phyloP scores from a whole-genome alignment of 2,329 filamentous ascomycete genomes.

The Diplodia intermedia region DNA sequence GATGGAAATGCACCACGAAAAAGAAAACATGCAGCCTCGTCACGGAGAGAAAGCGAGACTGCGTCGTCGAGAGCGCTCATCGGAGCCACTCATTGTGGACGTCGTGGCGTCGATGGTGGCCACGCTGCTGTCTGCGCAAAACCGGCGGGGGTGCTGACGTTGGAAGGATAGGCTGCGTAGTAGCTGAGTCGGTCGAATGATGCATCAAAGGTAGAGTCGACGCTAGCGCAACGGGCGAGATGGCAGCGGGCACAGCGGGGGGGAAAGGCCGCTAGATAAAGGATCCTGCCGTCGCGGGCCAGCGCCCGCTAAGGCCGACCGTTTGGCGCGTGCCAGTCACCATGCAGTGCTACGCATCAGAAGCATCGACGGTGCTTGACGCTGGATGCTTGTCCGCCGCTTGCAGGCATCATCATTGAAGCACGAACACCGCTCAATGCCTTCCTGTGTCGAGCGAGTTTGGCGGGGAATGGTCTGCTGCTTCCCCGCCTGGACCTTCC shows the following conservation, averaged over 20 bases:
- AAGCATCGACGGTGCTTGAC: neutral
- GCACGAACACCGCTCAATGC: neutral
- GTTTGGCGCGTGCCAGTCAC: neutral
- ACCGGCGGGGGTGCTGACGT: too few species aligned
- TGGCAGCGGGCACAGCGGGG: neutral
- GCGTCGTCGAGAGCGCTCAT: neutral
- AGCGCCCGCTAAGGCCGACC: neutral
- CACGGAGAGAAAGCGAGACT: neutral
- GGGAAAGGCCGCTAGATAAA: constrained; percentile 7
- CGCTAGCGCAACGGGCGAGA: neutral
- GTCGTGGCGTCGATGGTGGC: neutral
- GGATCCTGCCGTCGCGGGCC: neutral
- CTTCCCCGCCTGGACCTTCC: constrained; percentile 7
- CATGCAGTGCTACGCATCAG: neutral
- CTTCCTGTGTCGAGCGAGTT: neutral
- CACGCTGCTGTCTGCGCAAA: neutral
- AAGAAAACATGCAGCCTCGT: neutral
- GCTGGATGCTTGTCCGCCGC: neutral
- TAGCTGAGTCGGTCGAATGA: neutral
- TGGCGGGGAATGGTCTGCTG: neutral
- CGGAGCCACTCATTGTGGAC: neutral
- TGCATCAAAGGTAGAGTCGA: neutral
- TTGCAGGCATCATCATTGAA: neutral
- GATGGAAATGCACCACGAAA: constrained; percentile 6
- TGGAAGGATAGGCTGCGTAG: neutral